phyloP scores from a whole-genome alignment of 306 rosid species.

The Coriaria nepalensis region DNA sequence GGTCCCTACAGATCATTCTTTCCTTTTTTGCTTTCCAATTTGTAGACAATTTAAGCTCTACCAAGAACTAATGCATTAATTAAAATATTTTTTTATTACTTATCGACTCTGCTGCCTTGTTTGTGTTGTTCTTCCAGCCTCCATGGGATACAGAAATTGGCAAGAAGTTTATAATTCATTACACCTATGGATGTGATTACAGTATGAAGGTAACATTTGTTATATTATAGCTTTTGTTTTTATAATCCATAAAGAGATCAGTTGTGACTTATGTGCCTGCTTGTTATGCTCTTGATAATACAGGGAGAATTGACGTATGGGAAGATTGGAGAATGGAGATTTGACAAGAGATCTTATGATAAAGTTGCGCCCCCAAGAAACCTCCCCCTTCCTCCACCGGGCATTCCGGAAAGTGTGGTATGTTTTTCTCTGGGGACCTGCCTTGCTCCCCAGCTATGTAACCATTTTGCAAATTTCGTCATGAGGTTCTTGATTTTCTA shows the following conservation, averaged over 20 bases:
- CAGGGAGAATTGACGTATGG: conserved; percentile 91
- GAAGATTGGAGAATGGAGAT: conserved; percentile 98
- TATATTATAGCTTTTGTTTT: neutral
- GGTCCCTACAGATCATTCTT: conserved; percentile 35
- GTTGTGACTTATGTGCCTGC: neutral
- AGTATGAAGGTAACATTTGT: conserved; percentile 52
- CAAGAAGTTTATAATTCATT: conserved; percentile 68
- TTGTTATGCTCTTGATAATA: conserved; percentile 7
- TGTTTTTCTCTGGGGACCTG: conserved; percentile 10
- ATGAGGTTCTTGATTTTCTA: too few relatives aligned
- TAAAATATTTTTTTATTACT: too few relatives aligned
- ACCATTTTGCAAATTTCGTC: too few relatives aligned
- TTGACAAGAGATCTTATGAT: conserved; percentile 71
- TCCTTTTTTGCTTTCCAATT: neutral
- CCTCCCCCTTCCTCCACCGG: conserved; percentile 75
- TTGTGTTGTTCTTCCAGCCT: conserved; percentile 41
- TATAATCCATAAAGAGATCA: too few relatives aligned
- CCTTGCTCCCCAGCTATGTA: too few relatives aligned
- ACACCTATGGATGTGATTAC: conserved; percentile 92
- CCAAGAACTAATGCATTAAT: neutral
- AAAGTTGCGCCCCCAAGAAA: conserved; percentile 49
- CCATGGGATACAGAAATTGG: conserved; percentile 84
- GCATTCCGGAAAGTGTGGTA: conserved; percentile 97
- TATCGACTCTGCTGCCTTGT: conserved; percentile 12
- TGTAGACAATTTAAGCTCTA: neutral